phyloP scores from a whole-genome alignment of 768 basidiomycete species.

The Lentinula sp. region DNA sequence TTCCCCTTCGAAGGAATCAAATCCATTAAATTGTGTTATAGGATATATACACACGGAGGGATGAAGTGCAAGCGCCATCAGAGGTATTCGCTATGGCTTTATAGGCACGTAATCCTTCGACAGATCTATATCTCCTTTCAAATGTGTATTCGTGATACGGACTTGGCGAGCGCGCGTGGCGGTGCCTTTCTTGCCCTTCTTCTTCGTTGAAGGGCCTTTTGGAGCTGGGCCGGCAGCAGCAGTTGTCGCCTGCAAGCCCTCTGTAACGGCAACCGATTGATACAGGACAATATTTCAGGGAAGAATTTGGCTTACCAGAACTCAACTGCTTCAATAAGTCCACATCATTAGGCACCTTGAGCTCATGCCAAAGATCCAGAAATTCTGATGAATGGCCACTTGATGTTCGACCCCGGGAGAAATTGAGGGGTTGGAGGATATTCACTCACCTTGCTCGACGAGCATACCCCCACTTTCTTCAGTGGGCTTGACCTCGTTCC shows the following conservation, averaged over 20 bases:
- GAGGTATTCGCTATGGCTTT: background rate
- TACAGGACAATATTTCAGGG: constrained; percentile 2
- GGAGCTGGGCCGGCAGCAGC: constrained; percentile 50
- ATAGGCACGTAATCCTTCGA: constrained; percentile 53
- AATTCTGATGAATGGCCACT: constrained; percentile 53
- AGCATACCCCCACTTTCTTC: constrained; percentile 63
- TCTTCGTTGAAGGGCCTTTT: constrained; percentile 49
- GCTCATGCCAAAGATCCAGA: constrained; percentile 77
- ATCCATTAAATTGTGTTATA: background rate
- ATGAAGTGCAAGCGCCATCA: background rate
- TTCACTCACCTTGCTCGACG: constrained; percentile 72
- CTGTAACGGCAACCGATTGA: constrained; percentile 25
- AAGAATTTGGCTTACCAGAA: constrained; percentile 41
- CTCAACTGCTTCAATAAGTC: constrained; percentile 75
- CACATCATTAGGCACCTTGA: constrained; percentile 82
- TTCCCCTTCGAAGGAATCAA: too few species aligned
- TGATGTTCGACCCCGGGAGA: background rate
- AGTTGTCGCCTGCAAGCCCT: constrained; percentile 77
- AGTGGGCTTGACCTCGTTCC: constrained; percentile 81
- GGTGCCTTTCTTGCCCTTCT: constrained; percentile 80
- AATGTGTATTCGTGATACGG: constrained; percentile 84
- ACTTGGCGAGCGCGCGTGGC: constrained; percentile 69
- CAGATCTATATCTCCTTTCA: constrained; percentile 82
- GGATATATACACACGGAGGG: background rate
- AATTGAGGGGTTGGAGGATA: background rate